phyloP scores from a whole-genome alignment of 306 rosid genomes.

The Fragaria ananassa region DNA sequence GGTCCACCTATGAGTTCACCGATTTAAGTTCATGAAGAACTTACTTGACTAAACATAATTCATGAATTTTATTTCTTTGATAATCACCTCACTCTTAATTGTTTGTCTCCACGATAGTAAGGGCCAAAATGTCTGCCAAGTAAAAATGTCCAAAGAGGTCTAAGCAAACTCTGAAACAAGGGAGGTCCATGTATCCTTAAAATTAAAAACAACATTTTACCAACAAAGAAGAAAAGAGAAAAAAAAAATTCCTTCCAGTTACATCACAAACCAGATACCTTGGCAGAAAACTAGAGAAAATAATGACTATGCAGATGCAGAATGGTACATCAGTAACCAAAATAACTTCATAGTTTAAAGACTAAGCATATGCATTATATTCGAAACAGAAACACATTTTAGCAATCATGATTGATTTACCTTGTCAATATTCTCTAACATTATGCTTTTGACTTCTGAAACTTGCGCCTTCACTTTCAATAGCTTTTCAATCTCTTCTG shows the following conservation, averaged over 20 bases:
- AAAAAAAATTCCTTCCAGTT: neutral
- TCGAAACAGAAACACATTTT: neutral
- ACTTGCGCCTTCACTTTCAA: conserved; percentile 94
- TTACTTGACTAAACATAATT: neutral
- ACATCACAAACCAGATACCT: neutral
- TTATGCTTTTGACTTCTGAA: conserved; percentile 81
- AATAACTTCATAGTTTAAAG: neutral
- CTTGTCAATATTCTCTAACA: conserved; percentile 81
- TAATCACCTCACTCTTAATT: neutral
- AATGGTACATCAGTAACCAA: conserved; percentile 1
- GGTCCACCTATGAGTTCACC: neutral
- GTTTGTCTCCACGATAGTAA: neutral
- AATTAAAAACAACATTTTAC: neutral
- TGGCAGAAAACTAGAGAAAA: neutral
- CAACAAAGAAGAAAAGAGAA: neutral
- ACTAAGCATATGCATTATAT: neutral
- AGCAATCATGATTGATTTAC: conserved; percentile 24
- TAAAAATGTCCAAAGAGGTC: neutral
- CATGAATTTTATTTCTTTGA: neutral
- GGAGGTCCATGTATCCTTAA: too few relatives aligned
- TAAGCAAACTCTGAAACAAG: too few relatives aligned
- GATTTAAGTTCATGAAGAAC: neutral
- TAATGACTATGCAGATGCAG: neutral
- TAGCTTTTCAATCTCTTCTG: conserved; percentile 84
- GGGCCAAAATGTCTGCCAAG: neutral